Percentiles rank a stretch among this genome's conserved stretches.
Conservation (phyloP, 2,329 filamentous ascomycete species). For the Didymella exigua region DNA sequence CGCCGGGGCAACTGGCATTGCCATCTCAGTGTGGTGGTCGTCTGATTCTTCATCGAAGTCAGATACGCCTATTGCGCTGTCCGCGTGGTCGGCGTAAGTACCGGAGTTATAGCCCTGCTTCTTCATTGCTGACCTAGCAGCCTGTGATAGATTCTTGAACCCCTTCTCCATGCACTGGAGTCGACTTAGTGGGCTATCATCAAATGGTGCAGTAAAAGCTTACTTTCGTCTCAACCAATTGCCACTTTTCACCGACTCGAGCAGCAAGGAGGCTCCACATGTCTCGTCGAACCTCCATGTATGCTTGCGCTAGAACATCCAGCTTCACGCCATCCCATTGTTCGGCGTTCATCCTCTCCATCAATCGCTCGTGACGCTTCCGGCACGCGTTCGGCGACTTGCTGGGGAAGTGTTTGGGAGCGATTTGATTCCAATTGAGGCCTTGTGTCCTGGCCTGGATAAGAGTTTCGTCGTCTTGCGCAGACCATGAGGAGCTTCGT, state of each 20-base stretch:
- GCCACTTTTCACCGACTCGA: constrained; percentile 62
- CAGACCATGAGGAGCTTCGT: constrained; percentile 65
- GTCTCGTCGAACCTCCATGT: constrained; percentile 78
- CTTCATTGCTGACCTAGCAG: constrained; percentile 68
- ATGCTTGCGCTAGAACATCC: constrained; percentile 75
- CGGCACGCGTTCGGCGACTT: constrained; percentile 85
- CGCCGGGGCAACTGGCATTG: constrained; percentile 31
- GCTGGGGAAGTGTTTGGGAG: constrained; percentile 73
- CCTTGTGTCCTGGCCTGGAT: constrained; percentile 73
- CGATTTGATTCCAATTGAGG: constrained; percentile 84
- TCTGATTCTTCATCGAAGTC: constrained; percentile 55
- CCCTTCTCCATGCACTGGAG: constrained; percentile 80
- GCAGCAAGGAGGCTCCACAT: constrained; percentile 79
- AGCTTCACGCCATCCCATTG: constrained; percentile 80
- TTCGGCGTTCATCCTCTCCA: constrained; percentile 74
- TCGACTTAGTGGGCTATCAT: constrained; percentile 16
- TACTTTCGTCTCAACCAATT: constrained; percentile 81
- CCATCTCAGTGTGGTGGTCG: constrained; percentile 38
- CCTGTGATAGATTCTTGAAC: constrained; percentile 77
- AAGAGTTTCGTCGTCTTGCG: constrained; percentile 75
- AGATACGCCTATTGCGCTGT: constrained; percentile 69
- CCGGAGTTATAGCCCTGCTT: constrained; percentile 57
- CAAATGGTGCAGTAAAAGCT: not conserved
- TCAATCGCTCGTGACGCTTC: constrained; percentile 83
- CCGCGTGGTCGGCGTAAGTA: constrained; percentile 61